These are phyloP conservation scores for Stagonosporopsis rhizophila DNA, from an alignment of 2,329 filamentous ascomycete genomes.

Conservation along the genomic window DNA sequence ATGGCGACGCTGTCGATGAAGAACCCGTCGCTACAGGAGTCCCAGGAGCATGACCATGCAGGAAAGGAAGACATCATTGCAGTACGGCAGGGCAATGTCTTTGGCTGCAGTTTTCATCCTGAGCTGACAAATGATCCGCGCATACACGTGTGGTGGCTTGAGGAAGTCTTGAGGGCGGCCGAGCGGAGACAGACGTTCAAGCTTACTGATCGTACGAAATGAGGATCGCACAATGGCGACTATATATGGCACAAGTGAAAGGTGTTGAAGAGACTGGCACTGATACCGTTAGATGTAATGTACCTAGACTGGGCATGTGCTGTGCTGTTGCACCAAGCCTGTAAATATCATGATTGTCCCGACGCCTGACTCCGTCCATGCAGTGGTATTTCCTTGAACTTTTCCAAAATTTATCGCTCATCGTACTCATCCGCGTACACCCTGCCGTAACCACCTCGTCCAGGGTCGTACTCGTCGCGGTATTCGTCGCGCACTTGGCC, in stretches of 20 bases:
- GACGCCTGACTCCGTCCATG: slow-evolving; percentile 32
- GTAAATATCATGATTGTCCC: slow-evolving; percentile 7
- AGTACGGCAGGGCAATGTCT: slow-evolving; percentile 86
- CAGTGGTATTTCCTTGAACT: slow-evolving; percentile 14
- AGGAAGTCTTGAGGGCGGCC: slow-evolving; percentile 63
- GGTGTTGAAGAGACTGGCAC: slow-evolving; percentile 10
- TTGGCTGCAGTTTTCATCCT: slow-evolving; percentile 95
- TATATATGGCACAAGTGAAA: slow-evolving; percentile 7
- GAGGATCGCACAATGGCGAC: not conserved
- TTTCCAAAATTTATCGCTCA: slow-evolving; percentile 22
- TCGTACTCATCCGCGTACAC: slow-evolving; percentile 56
- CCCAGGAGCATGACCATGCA: slow-evolving; percentile 53
- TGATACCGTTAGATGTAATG: slow-evolving; percentile 19
- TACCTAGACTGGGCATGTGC: slow-evolving; percentile 16
- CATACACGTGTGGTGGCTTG: slow-evolving; percentile 94
- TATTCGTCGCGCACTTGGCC: slow-evolving; percentile 98
- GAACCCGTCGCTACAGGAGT: slow-evolving; percentile 57
- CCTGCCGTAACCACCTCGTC: slow-evolving; percentile 85
- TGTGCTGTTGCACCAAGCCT: slow-evolving; percentile 12
- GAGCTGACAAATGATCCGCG: slow-evolving; percentile 87
- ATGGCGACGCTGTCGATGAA: slow-evolving; percentile 64
- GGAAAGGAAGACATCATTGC: slow-evolving; percentile 76
- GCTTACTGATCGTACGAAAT: slow-evolving; percentile 37
- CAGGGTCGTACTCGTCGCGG: slow-evolving; percentile 94
- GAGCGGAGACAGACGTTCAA: slow-evolving; percentile 43